Conservation (phyloP, 2,329 filamentous ascomycete genomes). For the Microcera coccophila region DNA sequence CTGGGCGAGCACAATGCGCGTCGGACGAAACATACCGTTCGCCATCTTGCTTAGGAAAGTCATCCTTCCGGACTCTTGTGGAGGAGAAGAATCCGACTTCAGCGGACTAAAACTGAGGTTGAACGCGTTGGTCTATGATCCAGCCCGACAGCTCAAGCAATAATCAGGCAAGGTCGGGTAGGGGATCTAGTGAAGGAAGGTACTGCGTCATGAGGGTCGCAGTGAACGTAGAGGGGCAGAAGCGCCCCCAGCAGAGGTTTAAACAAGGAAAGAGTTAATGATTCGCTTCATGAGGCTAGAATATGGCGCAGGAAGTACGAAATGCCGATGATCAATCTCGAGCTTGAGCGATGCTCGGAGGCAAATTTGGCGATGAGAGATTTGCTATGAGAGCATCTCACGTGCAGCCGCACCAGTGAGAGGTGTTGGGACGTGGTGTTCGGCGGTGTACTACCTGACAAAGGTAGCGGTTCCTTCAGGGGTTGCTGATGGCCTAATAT, state of each 20-base stretch:
- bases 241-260: conserved; percentile 4
- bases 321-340: not conserved
- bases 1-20: not conserved
- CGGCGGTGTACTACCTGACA: not conserved
- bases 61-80: conserved; percentile 5
- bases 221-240: conserved; percentile 4
- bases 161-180: no score
- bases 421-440: not conserved
- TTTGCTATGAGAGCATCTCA: not conserved
- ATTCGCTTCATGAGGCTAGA: not conserved
- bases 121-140: not conserved
- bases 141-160: no score
- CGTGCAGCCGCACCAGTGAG: not conserved
- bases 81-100: not conserved
- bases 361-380: not conserved
- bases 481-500: not conserved
- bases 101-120: conserved; percentile 1
- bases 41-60: conserved; percentile 3
- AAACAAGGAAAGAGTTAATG: conserved; percentile 1
- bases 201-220: conserved; percentile 1
- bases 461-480: not conserved
- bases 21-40: conserved; percentile 6
- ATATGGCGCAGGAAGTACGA: no score
- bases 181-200: no score
- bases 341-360: not conserved